Conservation (phyloP, 192 early-diverging fungal species). For the Podochytrium sp. region DNA sequence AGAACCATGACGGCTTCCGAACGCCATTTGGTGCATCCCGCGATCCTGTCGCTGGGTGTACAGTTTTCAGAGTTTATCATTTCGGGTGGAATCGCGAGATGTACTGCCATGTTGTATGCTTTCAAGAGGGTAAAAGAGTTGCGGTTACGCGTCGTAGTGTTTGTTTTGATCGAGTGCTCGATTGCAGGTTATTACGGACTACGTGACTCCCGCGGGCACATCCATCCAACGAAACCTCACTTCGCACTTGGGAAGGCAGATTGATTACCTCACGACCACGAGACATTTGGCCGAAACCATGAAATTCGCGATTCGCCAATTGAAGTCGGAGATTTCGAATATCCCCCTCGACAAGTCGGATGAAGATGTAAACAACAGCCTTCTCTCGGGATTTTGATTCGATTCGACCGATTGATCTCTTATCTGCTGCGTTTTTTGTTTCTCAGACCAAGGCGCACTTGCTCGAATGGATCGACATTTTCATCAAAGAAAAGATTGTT, state of each 20-base stretch:
- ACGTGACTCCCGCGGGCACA: slow-evolving; percentile 79
- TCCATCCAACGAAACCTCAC: slow-evolving; percentile 81
- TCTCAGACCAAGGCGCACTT: slow-evolving; percentile 71
- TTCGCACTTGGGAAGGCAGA: slow-evolving; percentile 84
- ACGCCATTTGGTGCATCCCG: slow-evolving; percentile 76
- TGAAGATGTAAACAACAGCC: slow-evolving; percentile 70
- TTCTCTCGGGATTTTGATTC: neutral
- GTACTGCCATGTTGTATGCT: slow-evolving; percentile 83
- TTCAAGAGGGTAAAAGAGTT: slow-evolving; percentile 71
- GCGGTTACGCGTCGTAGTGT: neutral
- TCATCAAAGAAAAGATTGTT: slow-evolving; percentile 89
- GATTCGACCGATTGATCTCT: slow-evolving; percentile 26
- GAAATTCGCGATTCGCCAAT: slow-evolving; percentile 86
- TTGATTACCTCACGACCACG: slow-evolving; percentile 82
- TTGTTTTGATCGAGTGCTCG: slow-evolving; percentile 14
- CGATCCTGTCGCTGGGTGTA: slow-evolving; percentile 82
- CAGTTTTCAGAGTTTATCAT: slow-evolving; percentile 87
- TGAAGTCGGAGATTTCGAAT: slow-evolving; percentile 85
- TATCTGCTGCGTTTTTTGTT: neutral
- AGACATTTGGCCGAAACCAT: slow-evolving; percentile 91
- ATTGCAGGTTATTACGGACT: slow-evolving; percentile 86
- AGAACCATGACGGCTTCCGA: slow-evolving; percentile 7
- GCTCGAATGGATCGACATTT: slow-evolving; percentile 78
- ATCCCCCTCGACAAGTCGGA: slow-evolving; percentile 81
- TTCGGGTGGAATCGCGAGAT: slow-evolving; percentile 87